Percentiles rank a stretch among this genome's conserved stretches.
phyloP scores from a whole-genome alignment of 176 grass and related monocot genomes.

The Carex littledalei region DNA sequence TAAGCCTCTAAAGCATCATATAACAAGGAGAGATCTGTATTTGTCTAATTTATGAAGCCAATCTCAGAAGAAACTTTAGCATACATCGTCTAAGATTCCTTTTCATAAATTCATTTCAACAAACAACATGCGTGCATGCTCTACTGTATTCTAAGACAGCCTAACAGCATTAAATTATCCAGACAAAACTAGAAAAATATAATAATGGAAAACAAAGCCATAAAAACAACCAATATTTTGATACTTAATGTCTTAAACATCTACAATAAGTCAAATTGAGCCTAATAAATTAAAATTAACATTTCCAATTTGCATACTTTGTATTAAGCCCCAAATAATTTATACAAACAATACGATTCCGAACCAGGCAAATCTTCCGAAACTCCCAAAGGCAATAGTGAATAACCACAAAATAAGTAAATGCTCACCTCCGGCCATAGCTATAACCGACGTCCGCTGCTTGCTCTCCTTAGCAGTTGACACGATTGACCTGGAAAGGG shows the following conservation, averaged over 20 bases:
- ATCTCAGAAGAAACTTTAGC: background rate
- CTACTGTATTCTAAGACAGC: background rate
- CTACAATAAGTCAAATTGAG: background rate
- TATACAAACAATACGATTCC: background rate
- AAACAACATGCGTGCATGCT: conserved; percentile 22
- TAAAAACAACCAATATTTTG: background rate
- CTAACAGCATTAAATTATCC: background rate
- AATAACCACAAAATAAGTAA: background rate
- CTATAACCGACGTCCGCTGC: conserved; percentile 49
- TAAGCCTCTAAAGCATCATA: background rate
- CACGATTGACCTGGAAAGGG: conserved; percentile 17
- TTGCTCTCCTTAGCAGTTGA: conserved; percentile 18
- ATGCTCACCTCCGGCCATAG: conserved; percentile 67
- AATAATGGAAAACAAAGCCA: background rate
- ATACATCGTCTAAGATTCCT: background rate
- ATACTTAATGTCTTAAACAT: background rate
- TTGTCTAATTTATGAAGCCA: background rate
- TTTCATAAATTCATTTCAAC: conserved; percentile 28
- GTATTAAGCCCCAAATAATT: background rate
- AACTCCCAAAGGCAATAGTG: background rate
- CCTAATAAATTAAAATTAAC: background rate
- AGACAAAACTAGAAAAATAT: too few relatives aligned
- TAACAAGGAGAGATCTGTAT: background rate
- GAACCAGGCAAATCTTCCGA: background rate
- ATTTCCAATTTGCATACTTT: background rate